Evolutionary conservation across 306 rosid genomes (phyloP).

Genomic region (Ormosia emarginata): DNA sequence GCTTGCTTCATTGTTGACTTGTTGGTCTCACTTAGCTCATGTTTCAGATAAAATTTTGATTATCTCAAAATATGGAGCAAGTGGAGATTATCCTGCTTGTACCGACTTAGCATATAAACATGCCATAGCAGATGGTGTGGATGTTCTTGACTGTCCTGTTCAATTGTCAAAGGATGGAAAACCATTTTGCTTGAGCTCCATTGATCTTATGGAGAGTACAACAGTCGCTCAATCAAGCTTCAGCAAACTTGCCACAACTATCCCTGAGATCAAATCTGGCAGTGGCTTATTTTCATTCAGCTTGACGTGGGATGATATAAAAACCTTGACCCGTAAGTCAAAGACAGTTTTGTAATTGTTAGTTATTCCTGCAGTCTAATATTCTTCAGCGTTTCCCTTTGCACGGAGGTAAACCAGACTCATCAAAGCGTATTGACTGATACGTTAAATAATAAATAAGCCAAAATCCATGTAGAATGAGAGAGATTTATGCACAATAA

Average conservation of each 20-base stretch:
- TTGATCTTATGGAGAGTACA: conserved; percentile 76
- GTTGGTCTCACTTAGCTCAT: conserved; percentile 20
- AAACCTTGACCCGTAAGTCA: conserved; percentile 63
- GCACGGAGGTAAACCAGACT: conserved; percentile 7
- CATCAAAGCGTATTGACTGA: not conserved
- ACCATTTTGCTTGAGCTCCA: conserved; percentile 70
- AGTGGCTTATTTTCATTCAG: conserved; percentile 70
- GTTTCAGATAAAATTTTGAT: conserved; percentile 58
- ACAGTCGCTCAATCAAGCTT: conserved; percentile 45
- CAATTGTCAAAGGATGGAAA: conserved; percentile 74
- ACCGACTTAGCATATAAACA: conserved; percentile 53
- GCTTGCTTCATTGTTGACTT: conserved; percentile 25
- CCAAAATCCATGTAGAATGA: not conserved
- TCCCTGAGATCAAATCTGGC: conserved; percentile 50
- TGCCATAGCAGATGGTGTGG: conserved; percentile 79
- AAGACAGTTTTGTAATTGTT: conserved; percentile 16
- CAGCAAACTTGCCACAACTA: conserved; percentile 19
- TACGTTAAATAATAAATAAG: conserved; percentile 7
- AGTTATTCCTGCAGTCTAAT: not conserved
- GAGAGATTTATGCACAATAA: not conserved
- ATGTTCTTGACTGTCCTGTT: conserved; percentile 85
- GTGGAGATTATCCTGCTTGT: conserved; percentile 84
- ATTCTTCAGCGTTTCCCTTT: not conserved
- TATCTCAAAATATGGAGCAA: conserved; percentile 81
- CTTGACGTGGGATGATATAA: conserved; percentile 66